These are phyloP conservation scores for Pleurozium schreberi DNA, from an alignment of 225 moss, liverwort and hornwort genomes.

Conservation along the genomic window DNA sequence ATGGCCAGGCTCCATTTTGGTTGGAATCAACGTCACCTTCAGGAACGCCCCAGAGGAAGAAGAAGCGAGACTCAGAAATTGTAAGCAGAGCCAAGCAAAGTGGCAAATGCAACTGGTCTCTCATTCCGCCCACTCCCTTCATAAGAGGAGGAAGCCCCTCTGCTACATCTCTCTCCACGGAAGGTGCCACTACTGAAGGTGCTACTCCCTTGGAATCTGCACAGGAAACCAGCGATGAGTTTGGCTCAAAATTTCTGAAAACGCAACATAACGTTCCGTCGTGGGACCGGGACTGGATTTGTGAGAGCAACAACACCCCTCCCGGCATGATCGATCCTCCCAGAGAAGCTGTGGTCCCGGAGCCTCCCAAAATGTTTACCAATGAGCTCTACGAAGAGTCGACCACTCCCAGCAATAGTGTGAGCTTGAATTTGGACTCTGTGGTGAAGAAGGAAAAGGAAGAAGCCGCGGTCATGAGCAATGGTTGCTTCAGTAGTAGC, in stretches of 20 bases:
- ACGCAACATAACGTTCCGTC: neutral
- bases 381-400: constrained; percentile 26
- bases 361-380: constrained; percentile 25
- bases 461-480: neutral
- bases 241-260: neutral
- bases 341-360: neutral
- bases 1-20: constrained; percentile 38
- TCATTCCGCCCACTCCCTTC: neutral
- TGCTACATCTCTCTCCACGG: neutral
- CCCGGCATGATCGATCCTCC: constrained; percentile 31
- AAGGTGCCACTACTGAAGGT: neutral
- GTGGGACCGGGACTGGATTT: constrained; percentile 15
- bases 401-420: neutral
- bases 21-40: constrained; percentile 2
- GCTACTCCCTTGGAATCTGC: neutral
- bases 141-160: neutral
- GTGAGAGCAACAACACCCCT: neutral
- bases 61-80: neutral
- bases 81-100: neutral
- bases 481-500: neutral
- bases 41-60: neutral
- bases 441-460: neutral
- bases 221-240: neutral
- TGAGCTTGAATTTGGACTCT: neutral
- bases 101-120: neutral